Evolutionary conservation across 371 early-diverging fungal species (phyloP), one percentile per base, ranked within the genome.

Genomic region (Rhizopus sp.): DNA sequence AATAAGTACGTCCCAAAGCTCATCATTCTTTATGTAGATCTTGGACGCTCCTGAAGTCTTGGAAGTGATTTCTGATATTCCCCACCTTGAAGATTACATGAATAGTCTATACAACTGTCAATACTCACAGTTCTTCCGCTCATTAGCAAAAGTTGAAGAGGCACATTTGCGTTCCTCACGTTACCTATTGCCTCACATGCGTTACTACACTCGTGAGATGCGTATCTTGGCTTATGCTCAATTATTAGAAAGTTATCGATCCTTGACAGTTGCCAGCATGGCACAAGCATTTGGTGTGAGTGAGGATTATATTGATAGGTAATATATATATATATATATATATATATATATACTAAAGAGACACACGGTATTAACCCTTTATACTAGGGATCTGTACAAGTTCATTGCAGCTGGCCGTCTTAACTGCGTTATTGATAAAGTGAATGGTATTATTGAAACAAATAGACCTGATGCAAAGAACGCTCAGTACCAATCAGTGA

Each of bases 381-480:
- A 4, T 56, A 17, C 34, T 70, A 89, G 92, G 62, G 99, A 99
- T 67, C 76, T 99, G 44, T 90, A 95, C 57, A 87, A 87, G 59
- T 99, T 97, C 71, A 98, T 99, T 69, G 92, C 98, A 12, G 93
- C 95, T 7, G 97, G 96, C 17, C 93, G 99, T 31, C 81, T 99
- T 46, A 94, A 97, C 76, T 98, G 98, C 68, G 97, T 96, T 23
- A 99, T 99, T 70, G 99, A 99, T 79, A 97, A 97, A 70, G 97
- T 99, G n/a, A 91, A 89, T 57, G 97, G 97, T 15, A 88, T 98
- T 39, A 94, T 99, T 52, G 94, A 93, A 66, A 96, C 97, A 16
- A 97, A 95, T 79, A 89, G 97, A 53, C 95, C 96, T 6, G 98
- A 97, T 60, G 87, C 89, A 32, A 95, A 97, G 86, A 97, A 97